Evolutionary conservation across 2,329 filamentous ascomycete species (phyloP), one percentile per base, ranked within the genome.

Genomic region (Colletotrichum lupini): DNA sequence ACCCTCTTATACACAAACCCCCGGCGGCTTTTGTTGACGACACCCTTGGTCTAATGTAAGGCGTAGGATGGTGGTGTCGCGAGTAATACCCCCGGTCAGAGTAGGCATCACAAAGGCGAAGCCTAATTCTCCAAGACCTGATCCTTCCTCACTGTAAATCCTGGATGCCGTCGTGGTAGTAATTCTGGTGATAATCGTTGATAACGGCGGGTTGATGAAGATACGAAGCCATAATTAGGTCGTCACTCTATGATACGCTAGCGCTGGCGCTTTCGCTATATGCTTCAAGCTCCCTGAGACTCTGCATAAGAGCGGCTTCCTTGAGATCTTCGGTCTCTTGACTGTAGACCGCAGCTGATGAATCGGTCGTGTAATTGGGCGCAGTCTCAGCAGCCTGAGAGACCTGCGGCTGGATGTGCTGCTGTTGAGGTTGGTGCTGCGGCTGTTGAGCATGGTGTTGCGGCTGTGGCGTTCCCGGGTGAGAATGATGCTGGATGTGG

Each of bases 271-370:
- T 49, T 49, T 49, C 64, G 64, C 72, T 75, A 37, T 75, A 75
- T 24, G 74, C 74, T 57, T 75, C 67, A 28, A 75, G 72, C 68
- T 75, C 67, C 32, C 72, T 67, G 37, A 75, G 52, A 24, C 73
- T 75, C 42, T 75, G 73, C 73, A 75, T 75, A 16, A 75, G 74
- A 11, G 67, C 72, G 2, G 72, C 74, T 32, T 75, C 74, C 52
- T 72, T 72, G 19, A 74, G 64, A 26, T 74, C 67, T 30, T 74
- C 74, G 16, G 68, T 63, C 52, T 74, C 70, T 19, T 75, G 69
- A 24, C 57, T 72, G 28, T 72, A 74, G 11, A 72, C 67, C 14
- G 72, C 60, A 42, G 69, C 61, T 2, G 56, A 65, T 4, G 60
- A 61, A 8, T 65, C 69, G 3, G 64, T 56, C n/a, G 69, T 56